These are phyloP conservation scores for Yamadazyma laniorum DNA, from an alignment of 805 yeast genomes.

Conservation along the genomic window DNA sequence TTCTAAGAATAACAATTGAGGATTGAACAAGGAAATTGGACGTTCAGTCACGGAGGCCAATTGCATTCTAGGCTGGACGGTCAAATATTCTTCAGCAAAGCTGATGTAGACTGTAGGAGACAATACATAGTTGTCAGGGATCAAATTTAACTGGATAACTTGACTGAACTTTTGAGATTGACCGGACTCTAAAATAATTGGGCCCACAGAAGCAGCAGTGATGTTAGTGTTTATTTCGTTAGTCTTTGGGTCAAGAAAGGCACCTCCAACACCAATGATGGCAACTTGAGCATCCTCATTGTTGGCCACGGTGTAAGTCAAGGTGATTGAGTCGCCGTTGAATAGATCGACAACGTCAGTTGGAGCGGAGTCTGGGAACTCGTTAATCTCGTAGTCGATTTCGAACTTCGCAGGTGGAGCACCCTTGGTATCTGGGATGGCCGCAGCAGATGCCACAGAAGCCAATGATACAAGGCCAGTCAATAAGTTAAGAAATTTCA, in stretches of 20 bases:
- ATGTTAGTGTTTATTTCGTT: conserved; percentile 57
- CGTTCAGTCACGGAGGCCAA: conserved; percentile 60
- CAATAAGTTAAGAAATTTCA: conserved; percentile 18
- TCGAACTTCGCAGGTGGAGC: conserved; percentile 9
- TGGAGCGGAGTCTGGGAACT: conserved; percentile 37
- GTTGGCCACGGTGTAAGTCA: conserved; percentile 53
- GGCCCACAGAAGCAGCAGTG: conserved; percentile 64
- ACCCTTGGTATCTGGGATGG: neutral
- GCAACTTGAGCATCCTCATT: conserved; percentile 54
- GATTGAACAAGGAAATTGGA: conserved; percentile 68
- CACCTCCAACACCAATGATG: conserved; percentile 69
- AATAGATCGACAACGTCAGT: conserved; percentile 41
- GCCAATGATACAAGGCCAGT: conserved; percentile 11
- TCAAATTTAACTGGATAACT: conserved; percentile 55
- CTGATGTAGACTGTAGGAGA: conserved; percentile 59
- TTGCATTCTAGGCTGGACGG: conserved; percentile 57
- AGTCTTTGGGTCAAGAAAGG: conserved; percentile 53
- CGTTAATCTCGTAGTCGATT: conserved; percentile 45
- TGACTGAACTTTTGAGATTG: conserved; percentile 53
- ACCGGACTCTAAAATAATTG: conserved; percentile 51
- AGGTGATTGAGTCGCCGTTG: conserved; percentile 53
- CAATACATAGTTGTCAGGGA: conserved; percentile 55
- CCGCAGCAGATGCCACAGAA: conserved; percentile 9
- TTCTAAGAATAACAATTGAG: conserved; percentile 66
- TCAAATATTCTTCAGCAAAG: conserved; percentile 48